A percentile compares a stretch with the other conserved stretches of the same genome.
These are phyloP conservation scores for Paxillus rubicundulus DNA, from an alignment of 768 basidiomycete genomes.

Conservation along the genomic window DNA sequence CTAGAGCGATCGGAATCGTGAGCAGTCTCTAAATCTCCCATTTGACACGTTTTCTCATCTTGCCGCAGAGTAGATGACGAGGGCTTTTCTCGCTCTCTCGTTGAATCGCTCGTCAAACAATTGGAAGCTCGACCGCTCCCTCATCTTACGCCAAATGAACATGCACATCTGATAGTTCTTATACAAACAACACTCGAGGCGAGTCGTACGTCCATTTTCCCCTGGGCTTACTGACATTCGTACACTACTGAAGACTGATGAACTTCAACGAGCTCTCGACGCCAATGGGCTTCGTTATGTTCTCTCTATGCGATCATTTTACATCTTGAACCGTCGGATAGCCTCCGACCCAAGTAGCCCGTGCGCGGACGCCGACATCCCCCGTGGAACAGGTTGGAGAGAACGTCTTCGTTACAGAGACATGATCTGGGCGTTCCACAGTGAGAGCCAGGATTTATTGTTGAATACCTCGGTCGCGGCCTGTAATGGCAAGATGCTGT, in stretches of 20 bases:
- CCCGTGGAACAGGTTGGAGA: slow-evolving; percentile 54
- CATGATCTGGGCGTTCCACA: slow-evolving; percentile 96
- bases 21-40: slow-evolving; percentile 14
- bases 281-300: slow-evolving; percentile 91
- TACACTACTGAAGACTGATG: slow-evolving; percentile 63
- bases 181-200: slow-evolving; percentile 89
- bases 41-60: slow-evolving; percentile 3
- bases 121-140: slow-evolving; percentile 65
- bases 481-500: slow-evolving; percentile 83
- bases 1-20: slow-evolving; percentile 46
- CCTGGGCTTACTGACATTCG: slow-evolving; percentile 1
- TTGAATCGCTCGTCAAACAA: slow-evolving; percentile 57
- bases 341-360: slow-evolving; percentile 49
- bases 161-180: slow-evolving; percentile 77
- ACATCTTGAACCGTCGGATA: slow-evolving; percentile 71
- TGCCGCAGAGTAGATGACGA: slow-evolving; percentile 47
- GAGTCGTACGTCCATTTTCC: slow-evolving; percentile 12
- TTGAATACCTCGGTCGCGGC: slow-evolving; percentile 65
- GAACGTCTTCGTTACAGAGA: slow-evolving; percentile 89
- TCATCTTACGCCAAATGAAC: slow-evolving; percentile 75
- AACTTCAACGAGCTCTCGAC: slow-evolving; percentile 88
- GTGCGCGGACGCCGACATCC: slow-evolving; percentile 38
- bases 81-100: slow-evolving; percentile 58
- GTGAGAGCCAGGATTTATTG: slow-evolving; percentile 87
- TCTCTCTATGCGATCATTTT: slow-evolving; percentile 88